Conservation (phyloP, 2,329 filamentous ascomycete genomes). For the Beauveria sp. region DNA sequence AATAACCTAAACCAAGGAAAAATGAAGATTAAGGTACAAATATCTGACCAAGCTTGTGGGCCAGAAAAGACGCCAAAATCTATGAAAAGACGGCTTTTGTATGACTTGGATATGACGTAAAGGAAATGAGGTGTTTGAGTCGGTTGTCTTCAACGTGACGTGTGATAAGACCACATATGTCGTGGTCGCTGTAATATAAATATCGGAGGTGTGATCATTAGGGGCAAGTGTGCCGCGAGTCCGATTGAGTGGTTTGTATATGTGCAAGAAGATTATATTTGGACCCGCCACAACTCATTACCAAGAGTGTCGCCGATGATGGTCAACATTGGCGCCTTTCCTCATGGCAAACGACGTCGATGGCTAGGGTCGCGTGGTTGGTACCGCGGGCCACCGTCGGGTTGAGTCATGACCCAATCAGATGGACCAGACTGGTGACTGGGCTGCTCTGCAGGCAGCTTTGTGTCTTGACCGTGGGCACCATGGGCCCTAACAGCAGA, state of each 20-base stretch:
- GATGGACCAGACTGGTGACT: slow-evolving; percentile 41
- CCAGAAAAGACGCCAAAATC: slow-evolving; percentile 23
- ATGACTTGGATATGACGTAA: not conserved
- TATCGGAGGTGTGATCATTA: slow-evolving; percentile 1
- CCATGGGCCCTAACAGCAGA: slow-evolving; percentile 17
- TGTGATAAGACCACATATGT: not conserved
- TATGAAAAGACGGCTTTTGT: slow-evolving; percentile 23
- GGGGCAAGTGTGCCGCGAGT: not conserved
- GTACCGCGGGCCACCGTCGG: slow-evolving; percentile 33
- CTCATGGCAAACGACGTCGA: slow-evolving; percentile 29
- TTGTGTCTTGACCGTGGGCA: slow-evolving; percentile 44
- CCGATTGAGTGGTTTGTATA: slow-evolving; percentile 4
- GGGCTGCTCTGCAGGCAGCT: slow-evolving; percentile 54
- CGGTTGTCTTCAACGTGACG: slow-evolving; percentile 9
- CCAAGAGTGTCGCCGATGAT: slow-evolving; percentile 7
- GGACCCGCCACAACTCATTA: slow-evolving; percentile 13
- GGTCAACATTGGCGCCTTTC: slow-evolving; percentile 1
- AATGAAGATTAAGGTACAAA: slow-evolving; percentile 3
- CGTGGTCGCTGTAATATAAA: slow-evolving; percentile 7
- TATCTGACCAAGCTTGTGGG: slow-evolving; percentile 12
- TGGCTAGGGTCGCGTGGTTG: slow-evolving; percentile 39
- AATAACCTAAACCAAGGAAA: not conserved
- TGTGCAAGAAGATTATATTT: slow-evolving; percentile 13
- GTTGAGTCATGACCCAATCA: slow-evolving; percentile 43
- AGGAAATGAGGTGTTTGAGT: slow-evolving; percentile 2